Evolutionary conservation across 2,329 filamentous ascomycete genomes (phyloP), one percentile per base, ranked within the genome.

Genomic region (Rhytidhysteron rufulum): DNA sequence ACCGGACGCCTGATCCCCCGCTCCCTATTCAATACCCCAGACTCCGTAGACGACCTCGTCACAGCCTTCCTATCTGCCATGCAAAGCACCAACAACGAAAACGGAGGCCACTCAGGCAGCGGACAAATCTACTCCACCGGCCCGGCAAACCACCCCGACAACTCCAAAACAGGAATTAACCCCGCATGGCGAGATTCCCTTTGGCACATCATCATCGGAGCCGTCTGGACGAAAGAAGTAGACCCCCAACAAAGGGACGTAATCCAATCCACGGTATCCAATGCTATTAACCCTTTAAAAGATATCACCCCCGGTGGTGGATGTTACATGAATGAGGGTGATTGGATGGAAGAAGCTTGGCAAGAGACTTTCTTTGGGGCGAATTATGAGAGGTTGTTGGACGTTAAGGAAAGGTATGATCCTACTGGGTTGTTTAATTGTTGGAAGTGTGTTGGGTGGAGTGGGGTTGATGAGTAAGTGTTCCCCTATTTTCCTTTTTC

Each of bases 391-490:
- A 46, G 39, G 19, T 21, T 65, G 15, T 32, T 60, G 3, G 35
- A 38, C 1, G 47, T 62, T 4, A 63, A 63, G 55, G 54, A 43
- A 35, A 44, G 37, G 29, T 65, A 58, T 25, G 60, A 63, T 35
- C 57, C 57, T 1, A 55, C 45, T 0, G 53, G 54, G 3, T 24
- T 65, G 32, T 65, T 65, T 40, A 62, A 63, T 33, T 62, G 58
- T 42, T 63, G 59, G 60, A 63, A 62, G 39, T 63, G 59, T 39
- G 57, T 63, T 33, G 61, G 61, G 2, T 65, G 59, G 59, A 58
- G 51, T 13, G 58, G 60, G 7, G 56, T 57, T 39, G 42, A 56
- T 27, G 59, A 62, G 57, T 60, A 53, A 53, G 57, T 51, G 7
- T 27, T 13, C 13, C 24, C 24, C 24, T 27, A 7, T 8, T 27